Evolutionary conservation across 2,329 filamentous ascomycete genomes (phyloP).

Genomic region (Fusarium virguliforme): DNA sequence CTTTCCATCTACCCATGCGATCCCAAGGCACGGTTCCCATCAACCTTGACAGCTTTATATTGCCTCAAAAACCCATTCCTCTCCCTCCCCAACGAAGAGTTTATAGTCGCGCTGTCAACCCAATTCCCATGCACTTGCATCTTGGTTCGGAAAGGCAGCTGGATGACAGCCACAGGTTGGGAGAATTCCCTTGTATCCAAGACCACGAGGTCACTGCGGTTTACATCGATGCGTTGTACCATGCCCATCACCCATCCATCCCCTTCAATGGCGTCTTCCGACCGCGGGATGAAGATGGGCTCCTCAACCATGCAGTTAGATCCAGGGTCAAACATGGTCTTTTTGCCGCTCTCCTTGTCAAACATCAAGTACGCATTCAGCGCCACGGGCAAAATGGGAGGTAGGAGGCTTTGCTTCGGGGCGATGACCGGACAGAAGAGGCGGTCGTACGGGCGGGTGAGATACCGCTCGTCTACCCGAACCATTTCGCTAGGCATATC

Average conservation of each 20-base stretch:
- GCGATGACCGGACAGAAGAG: background rate
- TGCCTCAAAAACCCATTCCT: background rate
- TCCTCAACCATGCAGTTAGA: background rate
- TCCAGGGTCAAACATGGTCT: background rate
- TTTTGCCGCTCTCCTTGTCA: background rate
- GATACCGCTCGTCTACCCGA: background rate
- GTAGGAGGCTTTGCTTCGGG: background rate
- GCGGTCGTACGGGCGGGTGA: background rate
- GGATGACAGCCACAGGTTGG: background rate
- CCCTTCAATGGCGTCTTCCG: background rate
- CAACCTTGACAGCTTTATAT: background rate
- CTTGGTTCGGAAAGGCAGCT: conserved; percentile 2
- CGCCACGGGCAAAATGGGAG: background rate
- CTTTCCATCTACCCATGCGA: background rate
- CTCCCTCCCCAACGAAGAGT: background rate
- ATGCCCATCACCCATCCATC: conserved; percentile 1
- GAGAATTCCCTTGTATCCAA: background rate
- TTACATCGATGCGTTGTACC: background rate
- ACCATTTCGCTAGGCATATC: background rate
- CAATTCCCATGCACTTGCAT: background rate
- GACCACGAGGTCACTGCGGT: background rate
- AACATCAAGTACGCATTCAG: background rate
- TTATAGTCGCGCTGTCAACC: conserved; percentile 3
- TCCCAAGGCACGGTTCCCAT: background rate
- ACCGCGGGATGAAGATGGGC: conserved; percentile 1